Evolutionary conservation across 345 rosid genomes (phyloP).

Genomic region (Eucalyptus globulus): DNA sequence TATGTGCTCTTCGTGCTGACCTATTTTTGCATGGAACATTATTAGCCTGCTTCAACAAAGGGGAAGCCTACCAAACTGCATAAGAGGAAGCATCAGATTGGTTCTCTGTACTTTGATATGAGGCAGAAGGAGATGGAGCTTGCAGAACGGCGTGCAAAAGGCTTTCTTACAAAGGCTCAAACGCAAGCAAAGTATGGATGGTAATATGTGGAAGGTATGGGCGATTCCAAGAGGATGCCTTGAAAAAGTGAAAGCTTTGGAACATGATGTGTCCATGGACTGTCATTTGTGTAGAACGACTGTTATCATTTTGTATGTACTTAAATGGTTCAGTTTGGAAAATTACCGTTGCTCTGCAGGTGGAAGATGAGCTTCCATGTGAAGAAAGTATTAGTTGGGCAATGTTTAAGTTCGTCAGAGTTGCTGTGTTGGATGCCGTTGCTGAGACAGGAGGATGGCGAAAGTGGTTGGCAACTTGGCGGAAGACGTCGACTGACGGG

Average conservation of each 20-base stretch:
- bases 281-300: background rate
- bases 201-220: constrained; percentile 20
- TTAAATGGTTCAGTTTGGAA: background rate
- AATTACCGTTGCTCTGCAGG: background rate
- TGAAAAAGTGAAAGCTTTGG: background rate
- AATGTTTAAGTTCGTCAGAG: background rate
- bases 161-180: constrained; percentile 80
- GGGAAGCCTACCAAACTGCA: constrained; percentile 90
- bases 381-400: background rate
- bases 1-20: background rate
- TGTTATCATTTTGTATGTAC: background rate
- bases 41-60: constrained; percentile 68
- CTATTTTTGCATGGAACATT: background rate
- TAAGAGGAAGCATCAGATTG: constrained; percentile 98
- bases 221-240: background rate
- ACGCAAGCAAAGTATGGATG: constrained; percentile 93
- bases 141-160: constrained; percentile 74
- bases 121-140: constrained; percentile 82
- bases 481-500: background rate
- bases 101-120: constrained; percentile 67
- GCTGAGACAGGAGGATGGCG: background rate
- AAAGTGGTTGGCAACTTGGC: background rate
- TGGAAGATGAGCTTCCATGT: background rate
- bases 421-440: background rate
- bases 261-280: background rate